Conservation (phyloP, 257 asterid species). For the Hygrophila difformis region DNA sequence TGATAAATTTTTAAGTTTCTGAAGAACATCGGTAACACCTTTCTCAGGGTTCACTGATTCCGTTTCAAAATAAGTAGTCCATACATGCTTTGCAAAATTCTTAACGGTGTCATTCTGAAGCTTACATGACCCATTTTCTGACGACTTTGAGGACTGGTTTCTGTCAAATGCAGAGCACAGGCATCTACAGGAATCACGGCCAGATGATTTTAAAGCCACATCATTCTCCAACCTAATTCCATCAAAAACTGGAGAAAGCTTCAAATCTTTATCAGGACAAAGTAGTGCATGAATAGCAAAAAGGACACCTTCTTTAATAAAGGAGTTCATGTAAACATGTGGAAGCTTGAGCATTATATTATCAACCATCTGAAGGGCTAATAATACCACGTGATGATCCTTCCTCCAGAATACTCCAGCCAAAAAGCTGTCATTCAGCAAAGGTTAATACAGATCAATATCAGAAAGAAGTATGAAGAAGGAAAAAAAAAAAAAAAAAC, state of each 20-base stretch:
- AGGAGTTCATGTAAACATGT: conserved; percentile 53
- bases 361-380: conserved; percentile 78
- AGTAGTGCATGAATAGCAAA: conserved; percentile 62
- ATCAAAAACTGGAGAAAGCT: conserved; percentile 40
- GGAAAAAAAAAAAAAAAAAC: conserved; percentile 9
- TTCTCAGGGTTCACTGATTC: conserved; percentile 51
- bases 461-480: too few relatives aligned
- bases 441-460: conserved; percentile 5
- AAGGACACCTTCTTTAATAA: conserved; percentile 80
- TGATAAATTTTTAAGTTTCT: conserved; percentile 59
- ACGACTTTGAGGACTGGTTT: conserved; percentile 30
- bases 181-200: conserved; percentile 41
- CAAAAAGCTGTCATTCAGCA: conserved; percentile 53
- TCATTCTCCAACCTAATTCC: conserved; percentile 33
- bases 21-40: conserved; percentile 67
- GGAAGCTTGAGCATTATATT: conserved; percentile 68
- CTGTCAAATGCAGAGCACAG: conserved; percentile 59
- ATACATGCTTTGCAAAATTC: conserved; percentile 63
- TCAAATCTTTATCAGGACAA: conserved; percentile 44
- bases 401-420: conserved; percentile 89
- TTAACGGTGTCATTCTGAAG: conserved; percentile 52
- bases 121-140: conserved; percentile 45
- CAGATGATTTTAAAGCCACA: conserved; percentile 24
- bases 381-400: conserved; percentile 64
- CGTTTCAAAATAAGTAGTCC: conserved; percentile 50